Evolutionary conservation across 139 green algal species (phyloP), one percentile per base, ranked within the genome.

Genomic region (Chlorella sp.): DNA sequence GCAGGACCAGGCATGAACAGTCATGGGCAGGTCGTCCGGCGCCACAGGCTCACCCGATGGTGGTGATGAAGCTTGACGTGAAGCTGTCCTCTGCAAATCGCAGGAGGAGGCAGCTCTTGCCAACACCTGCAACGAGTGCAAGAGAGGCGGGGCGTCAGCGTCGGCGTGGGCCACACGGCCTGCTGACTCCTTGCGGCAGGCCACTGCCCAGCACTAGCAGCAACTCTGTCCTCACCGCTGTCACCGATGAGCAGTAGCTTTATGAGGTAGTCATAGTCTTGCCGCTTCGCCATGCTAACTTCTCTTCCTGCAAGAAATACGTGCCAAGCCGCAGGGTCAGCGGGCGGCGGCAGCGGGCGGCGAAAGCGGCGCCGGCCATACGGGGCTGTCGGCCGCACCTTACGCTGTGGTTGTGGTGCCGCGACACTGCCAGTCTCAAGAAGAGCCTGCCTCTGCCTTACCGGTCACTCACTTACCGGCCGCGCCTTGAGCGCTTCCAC

Each of bases 241-340:
- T 99, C 98, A 0, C 98, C 98, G 76, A 99, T 99, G 1, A 99
- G 91, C 81, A 99, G 93, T 30, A 99, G 94, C 89, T 99, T 99
- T 85, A 99, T 97, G 0, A 99, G 92, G 64, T 97, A 96, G 88
- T 99, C 97, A 90, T 97, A 99, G 82, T 99, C 97, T 75, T 95
- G 91, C 26, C 84, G 84, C 68, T 76, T 80, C 30, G 84, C 84
- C 84, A 88, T 88, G 64, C 48, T 57, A 9, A 5, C 48, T 57
- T 9, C 9, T 57, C 48, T 5, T 57, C 48, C 48, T 57, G 48
- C 48, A 57, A 57, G 48, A 5, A 57, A 57, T 9, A 9, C 9
- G 48, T 57, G 48, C 9, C 48, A 57, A 9, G 48, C 48, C 9
- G 48, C 48, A 57, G 48, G 48, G 48, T 57, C 48, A 9, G 48